Evolutionary conservation across 73 alveolate genomes (phyloP).

Genomic region (Paramecium pentaurelia): DNA sequence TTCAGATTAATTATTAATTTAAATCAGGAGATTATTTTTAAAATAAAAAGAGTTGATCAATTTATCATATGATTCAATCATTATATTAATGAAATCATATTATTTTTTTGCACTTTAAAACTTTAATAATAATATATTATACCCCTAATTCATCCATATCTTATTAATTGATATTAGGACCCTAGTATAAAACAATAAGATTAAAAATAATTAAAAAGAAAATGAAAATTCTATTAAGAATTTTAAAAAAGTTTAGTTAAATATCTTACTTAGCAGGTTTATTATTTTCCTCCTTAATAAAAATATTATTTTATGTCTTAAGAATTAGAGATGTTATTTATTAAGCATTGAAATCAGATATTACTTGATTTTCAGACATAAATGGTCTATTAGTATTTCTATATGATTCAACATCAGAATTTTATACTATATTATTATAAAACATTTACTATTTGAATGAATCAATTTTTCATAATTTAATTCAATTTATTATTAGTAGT

Average conservation of each 20-base stretch:
- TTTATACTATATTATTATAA: background rate
- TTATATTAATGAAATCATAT: background rate
- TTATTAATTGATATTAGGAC: background rate
- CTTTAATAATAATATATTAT: background rate
- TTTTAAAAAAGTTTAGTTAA: background rate
- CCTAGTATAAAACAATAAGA: background rate
- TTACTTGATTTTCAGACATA: background rate
- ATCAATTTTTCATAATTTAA: background rate
- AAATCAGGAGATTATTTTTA: background rate
- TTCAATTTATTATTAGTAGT: background rate
- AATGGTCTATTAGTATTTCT: background rate
- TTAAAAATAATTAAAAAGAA: background rate
- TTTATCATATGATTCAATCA: background rate
- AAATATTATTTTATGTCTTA: background rate
- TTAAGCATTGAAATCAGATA: background rate
- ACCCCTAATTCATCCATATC: background rate
- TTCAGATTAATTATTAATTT: background rate
- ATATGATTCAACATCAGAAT: background rate
- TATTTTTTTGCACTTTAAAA: background rate
- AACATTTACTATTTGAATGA: background rate
- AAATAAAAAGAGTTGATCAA: background rate
- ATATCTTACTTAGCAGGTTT: background rate
- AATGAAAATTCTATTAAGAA: background rate
- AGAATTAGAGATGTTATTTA: background rate
- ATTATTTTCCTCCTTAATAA: background rate